Percentiles rank a stretch among this genome's conserved stretches.
These are phyloP conservation scores for Annulohypoxylon bovei DNA, from an alignment of 495 filamentous ascomycete species.

Conservation along the genomic window DNA sequence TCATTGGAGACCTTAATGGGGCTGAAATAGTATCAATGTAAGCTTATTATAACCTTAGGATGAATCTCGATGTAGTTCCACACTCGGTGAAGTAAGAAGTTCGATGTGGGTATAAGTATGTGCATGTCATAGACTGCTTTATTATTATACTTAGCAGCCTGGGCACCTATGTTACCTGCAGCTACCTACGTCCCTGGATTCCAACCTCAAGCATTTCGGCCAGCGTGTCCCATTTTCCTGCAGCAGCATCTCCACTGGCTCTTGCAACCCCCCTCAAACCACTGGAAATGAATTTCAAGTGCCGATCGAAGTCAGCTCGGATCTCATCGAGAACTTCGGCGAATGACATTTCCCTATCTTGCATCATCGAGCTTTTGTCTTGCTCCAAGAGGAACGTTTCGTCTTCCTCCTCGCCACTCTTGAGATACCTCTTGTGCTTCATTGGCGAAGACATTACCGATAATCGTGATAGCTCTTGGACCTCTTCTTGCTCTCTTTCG, in stretches of 20 bases:
- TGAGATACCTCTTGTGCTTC: slow-evolving; percentile 39
- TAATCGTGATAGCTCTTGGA: slow-evolving; percentile 50
- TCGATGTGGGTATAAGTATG: no score
- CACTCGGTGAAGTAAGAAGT: slow-evolving; percentile 19
- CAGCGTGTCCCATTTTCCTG: slow-evolving; percentile 66
- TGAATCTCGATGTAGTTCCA: slow-evolving; percentile 22
- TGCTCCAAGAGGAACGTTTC: slow-evolving; percentile 48
- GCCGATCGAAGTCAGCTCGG: slow-evolving; percentile 59
- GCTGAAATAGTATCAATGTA: not conserved
- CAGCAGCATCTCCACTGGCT: slow-evolving; percentile 61
- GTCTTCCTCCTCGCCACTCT: slow-evolving; percentile 53
- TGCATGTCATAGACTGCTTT: slow-evolving; percentile 13
- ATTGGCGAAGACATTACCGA: slow-evolving; percentile 43
- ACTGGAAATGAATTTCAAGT: slow-evolving; percentile 63
- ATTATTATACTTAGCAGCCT: not conserved
- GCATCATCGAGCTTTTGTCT: slow-evolving; percentile 40
- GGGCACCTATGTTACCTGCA: not conserved
- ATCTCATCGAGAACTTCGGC: slow-evolving; percentile 54
- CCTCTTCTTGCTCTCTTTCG: slow-evolving; percentile 52
- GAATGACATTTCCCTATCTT: slow-evolving; percentile 50
- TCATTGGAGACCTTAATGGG: slow-evolving; percentile 15
- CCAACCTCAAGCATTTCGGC: slow-evolving; percentile 68
- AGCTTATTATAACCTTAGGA: not conserved
- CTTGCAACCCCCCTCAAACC: slow-evolving; percentile 67
- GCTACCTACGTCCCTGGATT: slow-evolving; percentile 43